Conservation (phyloP, 1,284 basidiomycete genomes). For the Fomes fomentarius region DNA sequence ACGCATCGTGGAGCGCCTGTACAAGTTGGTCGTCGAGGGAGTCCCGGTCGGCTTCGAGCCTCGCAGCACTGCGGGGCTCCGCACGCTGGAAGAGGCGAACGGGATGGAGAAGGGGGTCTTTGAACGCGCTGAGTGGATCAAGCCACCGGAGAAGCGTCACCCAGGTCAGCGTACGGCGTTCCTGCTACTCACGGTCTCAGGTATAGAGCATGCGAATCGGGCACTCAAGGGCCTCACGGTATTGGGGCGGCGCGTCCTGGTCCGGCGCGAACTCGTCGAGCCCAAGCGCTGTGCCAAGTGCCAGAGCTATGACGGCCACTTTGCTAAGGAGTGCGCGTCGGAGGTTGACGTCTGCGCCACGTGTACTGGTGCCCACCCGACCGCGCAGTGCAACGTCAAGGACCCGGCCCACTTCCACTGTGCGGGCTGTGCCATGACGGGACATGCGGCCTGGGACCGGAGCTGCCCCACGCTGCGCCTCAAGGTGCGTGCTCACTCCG, state of each 20-base stretch:
- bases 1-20: too few relatives aligned
- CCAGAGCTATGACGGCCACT: constrained; percentile 30
- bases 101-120: background rate
- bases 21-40: too few relatives aligned
- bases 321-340: constrained; percentile 28
- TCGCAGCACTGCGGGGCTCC: background rate
- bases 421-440: constrained; percentile 13
- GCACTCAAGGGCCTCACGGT: constrained; percentile 14
- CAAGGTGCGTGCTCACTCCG: background rate
- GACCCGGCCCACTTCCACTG: constrained; percentile 4
- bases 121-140: background rate
- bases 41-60: constrained; percentile 7
- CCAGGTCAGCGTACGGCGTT: background rate
- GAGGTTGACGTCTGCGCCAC: constrained; percentile 22
- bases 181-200: background rate
- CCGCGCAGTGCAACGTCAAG: constrained; percentile 1
- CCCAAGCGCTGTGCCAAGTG: constrained; percentile 33
- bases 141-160: background rate
- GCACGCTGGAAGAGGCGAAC: background rate
- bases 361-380: constrained; percentile 28
- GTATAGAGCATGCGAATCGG: constrained; percentile 11
- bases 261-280: constrained; percentile 4
- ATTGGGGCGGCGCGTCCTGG: background rate
- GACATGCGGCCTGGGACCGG: constrained; percentile 19
- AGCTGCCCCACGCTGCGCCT: constrained; percentile 8